Conservation (phyloP, 352 stramenopile species). For the Blastocystis sp. region DNA sequence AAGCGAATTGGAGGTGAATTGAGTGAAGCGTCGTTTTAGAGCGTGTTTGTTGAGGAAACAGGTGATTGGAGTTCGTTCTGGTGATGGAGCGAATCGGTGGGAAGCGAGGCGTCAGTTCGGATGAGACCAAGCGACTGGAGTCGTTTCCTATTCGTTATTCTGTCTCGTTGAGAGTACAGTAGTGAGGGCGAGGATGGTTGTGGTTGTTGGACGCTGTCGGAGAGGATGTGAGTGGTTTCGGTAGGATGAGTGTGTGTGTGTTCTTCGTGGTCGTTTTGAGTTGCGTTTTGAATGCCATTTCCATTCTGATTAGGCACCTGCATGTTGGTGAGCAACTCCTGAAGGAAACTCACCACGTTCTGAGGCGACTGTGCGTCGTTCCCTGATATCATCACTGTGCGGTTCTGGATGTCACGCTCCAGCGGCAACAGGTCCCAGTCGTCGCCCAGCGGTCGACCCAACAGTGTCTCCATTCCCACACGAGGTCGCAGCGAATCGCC, state of each 20-base stretch:
- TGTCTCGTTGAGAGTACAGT: background rate
- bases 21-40: background rate
- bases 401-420: background rate
- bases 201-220: background rate
- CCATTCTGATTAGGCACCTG: background rate
- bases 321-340: background rate
- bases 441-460: background rate
- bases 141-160: background rate
- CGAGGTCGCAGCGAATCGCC: background rate
- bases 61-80: background rate
- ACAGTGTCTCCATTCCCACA: background rate
- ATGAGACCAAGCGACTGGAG: conserved; percentile 4
- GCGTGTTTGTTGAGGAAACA: background rate
- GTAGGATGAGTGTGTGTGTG: background rate
- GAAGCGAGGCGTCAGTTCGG: background rate
- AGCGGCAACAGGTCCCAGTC: background rate
- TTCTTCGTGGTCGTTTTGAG: background rate
- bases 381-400: background rate
- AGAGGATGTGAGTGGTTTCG: background rate
- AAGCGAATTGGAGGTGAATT: background rate
- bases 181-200: background rate
- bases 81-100: conserved; percentile 3
- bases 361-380: background rate
- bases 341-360: background rate
- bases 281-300: background rate